These are phyloP conservation scores for Teratosphaeria nubilosa DNA, from an alignment of 2,329 filamentous ascomycete genomes.

Conservation along the genomic window DNA sequence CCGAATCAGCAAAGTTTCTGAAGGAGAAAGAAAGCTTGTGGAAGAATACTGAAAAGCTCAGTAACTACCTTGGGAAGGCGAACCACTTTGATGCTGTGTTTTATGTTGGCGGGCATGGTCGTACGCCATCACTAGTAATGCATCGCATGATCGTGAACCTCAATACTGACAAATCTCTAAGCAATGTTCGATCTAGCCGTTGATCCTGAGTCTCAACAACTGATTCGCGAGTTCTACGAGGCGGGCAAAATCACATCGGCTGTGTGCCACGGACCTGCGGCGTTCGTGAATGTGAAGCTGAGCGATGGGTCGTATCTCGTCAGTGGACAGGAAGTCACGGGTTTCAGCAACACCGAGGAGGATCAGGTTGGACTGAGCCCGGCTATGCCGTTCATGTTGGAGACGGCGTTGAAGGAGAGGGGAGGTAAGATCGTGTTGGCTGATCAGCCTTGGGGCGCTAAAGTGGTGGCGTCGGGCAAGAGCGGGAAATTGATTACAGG, in stretches of 20 bases:
- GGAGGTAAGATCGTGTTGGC: slow-evolving; percentile 50
- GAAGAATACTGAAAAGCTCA: slow-evolving; percentile 52
- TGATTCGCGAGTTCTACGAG: slow-evolving; percentile 53
- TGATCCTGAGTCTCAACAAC: slow-evolving; percentile 45
- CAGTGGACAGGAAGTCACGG: slow-evolving; percentile 48
- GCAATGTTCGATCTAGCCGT: slow-evolving; percentile 57
- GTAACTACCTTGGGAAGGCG: slow-evolving; percentile 45
- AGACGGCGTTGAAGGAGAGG: slow-evolving; percentile 43
- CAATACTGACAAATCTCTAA: neutral
- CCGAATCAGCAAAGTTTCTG: slow-evolving; percentile 28
- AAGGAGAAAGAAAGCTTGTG: slow-evolving; percentile 49
- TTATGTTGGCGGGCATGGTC: slow-evolving; percentile 50
- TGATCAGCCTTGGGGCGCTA: slow-evolving; percentile 35
- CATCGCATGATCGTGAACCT: too few relatives aligned
- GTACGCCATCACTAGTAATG: slow-evolving; percentile 9
- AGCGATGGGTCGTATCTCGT: slow-evolving; percentile 45
- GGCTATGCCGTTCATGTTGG: slow-evolving; percentile 52
- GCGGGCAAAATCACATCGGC: slow-evolving; percentile 54
- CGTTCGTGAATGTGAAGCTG: slow-evolving; percentile 48
- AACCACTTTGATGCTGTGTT: slow-evolving; percentile 55
- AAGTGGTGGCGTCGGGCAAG: slow-evolving; percentile 31
- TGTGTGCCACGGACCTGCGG: slow-evolving; percentile 61
- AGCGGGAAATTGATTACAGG: slow-evolving; percentile 36
- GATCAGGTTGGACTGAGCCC: slow-evolving; percentile 31
- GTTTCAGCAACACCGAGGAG: slow-evolving; percentile 50